Percentiles rank a stretch among this genome's conserved stretches.
phyloP scores from a whole-genome alignment of 2,329 filamentous ascomycete genomes.

The Xylaria sp. region DNA sequence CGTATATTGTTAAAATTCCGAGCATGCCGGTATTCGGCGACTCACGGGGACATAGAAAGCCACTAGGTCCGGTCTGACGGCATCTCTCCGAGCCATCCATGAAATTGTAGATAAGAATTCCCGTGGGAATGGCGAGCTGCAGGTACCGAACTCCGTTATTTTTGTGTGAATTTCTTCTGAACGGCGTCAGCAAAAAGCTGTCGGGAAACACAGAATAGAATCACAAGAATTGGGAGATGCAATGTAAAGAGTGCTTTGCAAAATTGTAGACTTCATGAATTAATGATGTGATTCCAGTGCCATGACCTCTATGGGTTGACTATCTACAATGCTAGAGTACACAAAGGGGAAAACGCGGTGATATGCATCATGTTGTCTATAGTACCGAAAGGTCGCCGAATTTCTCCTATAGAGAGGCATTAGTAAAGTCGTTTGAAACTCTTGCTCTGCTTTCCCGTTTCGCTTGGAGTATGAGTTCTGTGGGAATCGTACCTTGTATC shows the following conservation, averaged over 20 bases:
- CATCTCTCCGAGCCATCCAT: too few relatives aligned
- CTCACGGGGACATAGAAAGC: too few relatives aligned
- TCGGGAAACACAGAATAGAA: too few relatives aligned
- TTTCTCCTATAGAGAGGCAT: slow-evolving; percentile 76
- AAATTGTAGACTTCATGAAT: slow-evolving; percentile 17
- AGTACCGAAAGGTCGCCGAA: slow-evolving; percentile 96
- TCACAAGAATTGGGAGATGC: not conserved
- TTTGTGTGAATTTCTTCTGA: too few relatives aligned
- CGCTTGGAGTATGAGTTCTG: too few relatives aligned
- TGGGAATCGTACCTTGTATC: slow-evolving; percentile 85
- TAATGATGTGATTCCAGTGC: slow-evolving; percentile 33
- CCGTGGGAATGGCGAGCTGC: too few relatives aligned
- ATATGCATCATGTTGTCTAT: slow-evolving; percentile 59
- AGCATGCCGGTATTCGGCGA: too few relatives aligned
- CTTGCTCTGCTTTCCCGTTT: not conserved
- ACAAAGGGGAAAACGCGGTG: slow-evolving; percentile 57
- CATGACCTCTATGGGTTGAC: slow-evolving; percentile 45
- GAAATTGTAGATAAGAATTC: too few relatives aligned
- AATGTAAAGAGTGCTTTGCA: not conserved
- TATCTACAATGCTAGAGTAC: slow-evolving; percentile 77
- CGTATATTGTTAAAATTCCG: too few relatives aligned
- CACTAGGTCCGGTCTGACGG: too few relatives aligned
- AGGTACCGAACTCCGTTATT: too few relatives aligned
- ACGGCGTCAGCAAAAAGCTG: too few relatives aligned
- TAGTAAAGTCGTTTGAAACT: slow-evolving; percentile 44